Percentiles rank a stretch among this genome's conserved stretches.
These are phyloP conservation scores for Penicillium corylophilum DNA, from an alignment of 2,329 filamentous ascomycete species.

Conservation along the genomic window DNA sequence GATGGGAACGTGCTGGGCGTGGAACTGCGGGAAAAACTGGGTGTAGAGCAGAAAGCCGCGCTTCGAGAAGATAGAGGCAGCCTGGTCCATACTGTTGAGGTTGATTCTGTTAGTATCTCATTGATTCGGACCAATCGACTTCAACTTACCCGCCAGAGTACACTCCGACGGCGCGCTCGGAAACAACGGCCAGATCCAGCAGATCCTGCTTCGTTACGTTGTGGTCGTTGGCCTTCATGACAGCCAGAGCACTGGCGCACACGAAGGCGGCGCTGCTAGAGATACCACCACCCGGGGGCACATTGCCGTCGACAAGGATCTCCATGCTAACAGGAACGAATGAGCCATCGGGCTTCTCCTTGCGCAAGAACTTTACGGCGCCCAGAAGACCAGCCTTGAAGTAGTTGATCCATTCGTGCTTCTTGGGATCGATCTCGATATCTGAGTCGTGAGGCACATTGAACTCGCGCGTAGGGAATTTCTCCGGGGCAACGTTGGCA, in stretches of 20 bases:
- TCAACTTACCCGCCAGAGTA: conserved; percentile 81
- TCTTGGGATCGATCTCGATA: conserved; percentile 78
- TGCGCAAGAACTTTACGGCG: conserved; percentile 71
- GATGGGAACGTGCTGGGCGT: conserved; percentile 75
- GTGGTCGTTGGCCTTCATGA: conserved; percentile 82
- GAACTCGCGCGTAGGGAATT: conserved; percentile 75
- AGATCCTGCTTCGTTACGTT: conserved; percentile 86
- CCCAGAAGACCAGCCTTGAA: conserved; percentile 90
- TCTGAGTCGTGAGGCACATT: conserved; percentile 61
- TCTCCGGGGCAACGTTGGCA: conserved; percentile 72
- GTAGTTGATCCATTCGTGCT: conserved; percentile 97
- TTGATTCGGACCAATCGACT: background rate
- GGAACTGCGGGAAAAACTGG: conserved; percentile 77
- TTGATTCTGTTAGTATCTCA: background rate
- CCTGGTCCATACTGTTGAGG: conserved; percentile 81
- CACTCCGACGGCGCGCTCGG: conserved; percentile 89
- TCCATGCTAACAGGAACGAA: conserved; percentile 77
- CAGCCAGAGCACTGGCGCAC: conserved; percentile 82
- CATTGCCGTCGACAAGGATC: conserved; percentile 84
- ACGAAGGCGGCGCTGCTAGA: conserved; percentile 94
- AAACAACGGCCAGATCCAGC: conserved; percentile 89
- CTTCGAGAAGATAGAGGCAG: conserved; percentile 89
- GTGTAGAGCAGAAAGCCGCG: conserved; percentile 86
- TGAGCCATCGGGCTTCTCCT: conserved; percentile 58
- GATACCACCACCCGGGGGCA: conserved; percentile 87